Percentiles rank a stretch among this genome's conserved stretches.
These are phyloP conservation scores for Boeremia lycopersici DNA, from an alignment of 2,329 filamentous ascomycete species.

Conservation along the genomic window DNA sequence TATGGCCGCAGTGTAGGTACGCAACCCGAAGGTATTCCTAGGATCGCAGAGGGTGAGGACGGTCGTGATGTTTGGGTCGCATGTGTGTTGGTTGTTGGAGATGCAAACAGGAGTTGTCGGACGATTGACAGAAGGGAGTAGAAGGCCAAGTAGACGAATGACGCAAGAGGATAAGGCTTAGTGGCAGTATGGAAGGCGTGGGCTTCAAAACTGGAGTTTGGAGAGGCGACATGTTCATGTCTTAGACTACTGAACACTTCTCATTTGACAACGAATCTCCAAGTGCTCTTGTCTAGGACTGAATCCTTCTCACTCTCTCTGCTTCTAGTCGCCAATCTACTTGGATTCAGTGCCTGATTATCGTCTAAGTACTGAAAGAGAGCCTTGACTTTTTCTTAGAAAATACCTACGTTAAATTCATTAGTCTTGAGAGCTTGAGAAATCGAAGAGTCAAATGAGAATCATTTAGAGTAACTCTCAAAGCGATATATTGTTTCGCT, in stretches of 20 bases:
- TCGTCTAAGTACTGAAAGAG: no score
- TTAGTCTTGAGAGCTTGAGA: no score
- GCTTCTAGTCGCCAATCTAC: no score
- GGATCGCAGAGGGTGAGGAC: slow-evolving; percentile 2
- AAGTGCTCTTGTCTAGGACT: no score
- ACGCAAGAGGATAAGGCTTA: neutral
- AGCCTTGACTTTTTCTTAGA: no score
- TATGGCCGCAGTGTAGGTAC: neutral
- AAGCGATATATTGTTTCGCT: no score
- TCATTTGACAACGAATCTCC: neutral
- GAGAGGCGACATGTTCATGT: slow-evolving; percentile 9
- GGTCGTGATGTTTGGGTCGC: slow-evolving; percentile 4
- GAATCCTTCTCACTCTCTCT: no score
- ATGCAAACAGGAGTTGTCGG: neutral
- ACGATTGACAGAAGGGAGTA: neutral
- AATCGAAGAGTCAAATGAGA: no score
- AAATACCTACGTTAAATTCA: no score
- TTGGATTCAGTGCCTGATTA: no score
- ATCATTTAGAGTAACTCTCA: no score
- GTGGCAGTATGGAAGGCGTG: neutral
- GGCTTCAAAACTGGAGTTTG: slow-evolving; percentile 1
- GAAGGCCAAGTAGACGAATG: slow-evolving; percentile 1
- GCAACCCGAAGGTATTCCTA: neutral
- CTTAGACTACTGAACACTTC: neutral
- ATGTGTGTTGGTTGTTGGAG: neutral